Conservation (phyloP, 495 filamentous ascomycete species). For the Sordaria brevicollis region DNA sequence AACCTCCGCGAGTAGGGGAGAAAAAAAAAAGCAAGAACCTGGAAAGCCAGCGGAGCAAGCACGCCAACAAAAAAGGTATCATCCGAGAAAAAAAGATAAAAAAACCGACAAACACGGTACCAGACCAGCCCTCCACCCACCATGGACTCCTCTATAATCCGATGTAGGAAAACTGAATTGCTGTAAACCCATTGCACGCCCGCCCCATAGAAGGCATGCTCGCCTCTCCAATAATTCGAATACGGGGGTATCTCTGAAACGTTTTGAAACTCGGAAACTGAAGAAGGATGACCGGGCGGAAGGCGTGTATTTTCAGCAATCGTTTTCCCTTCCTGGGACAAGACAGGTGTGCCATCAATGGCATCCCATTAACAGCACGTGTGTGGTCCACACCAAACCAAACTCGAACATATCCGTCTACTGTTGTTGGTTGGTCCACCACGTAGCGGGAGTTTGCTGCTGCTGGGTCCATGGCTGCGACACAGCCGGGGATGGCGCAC, state of each 20-base stretch:
- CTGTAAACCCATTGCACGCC: constrained; percentile 7
- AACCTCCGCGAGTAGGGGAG: neutral
- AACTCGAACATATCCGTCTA: constrained; percentile 7
- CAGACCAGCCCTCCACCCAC: neutral
- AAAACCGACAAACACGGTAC: neutral
- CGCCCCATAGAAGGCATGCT: constrained; percentile 10
- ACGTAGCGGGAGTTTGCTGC: constrained; percentile 26
- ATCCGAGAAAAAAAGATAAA: constrained; percentile 3
- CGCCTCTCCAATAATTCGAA: constrained; percentile 14
- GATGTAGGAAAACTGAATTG: constrained; percentile 5
- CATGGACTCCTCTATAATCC: constrained; percentile 23
- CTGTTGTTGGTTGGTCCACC: constrained; percentile 40
- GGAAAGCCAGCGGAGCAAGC: neutral
- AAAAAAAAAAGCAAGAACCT: neutral
- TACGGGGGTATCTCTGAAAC: constrained; percentile 11
- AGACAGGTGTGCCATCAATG: neutral
- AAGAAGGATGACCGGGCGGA: constrained; percentile 6
- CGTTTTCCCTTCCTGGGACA: neutral
- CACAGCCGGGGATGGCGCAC: constrained; percentile 29
- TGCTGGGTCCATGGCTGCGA: constrained; percentile 34
- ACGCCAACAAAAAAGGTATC: constrained; percentile 10
- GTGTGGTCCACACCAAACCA: neutral
- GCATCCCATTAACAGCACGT: neutral
- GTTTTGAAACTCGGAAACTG: constrained; percentile 10
- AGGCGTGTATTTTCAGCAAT: neutral